Conservation (phyloP, 768 basidiomycete species). For the Grammothele lineata region DNA sequence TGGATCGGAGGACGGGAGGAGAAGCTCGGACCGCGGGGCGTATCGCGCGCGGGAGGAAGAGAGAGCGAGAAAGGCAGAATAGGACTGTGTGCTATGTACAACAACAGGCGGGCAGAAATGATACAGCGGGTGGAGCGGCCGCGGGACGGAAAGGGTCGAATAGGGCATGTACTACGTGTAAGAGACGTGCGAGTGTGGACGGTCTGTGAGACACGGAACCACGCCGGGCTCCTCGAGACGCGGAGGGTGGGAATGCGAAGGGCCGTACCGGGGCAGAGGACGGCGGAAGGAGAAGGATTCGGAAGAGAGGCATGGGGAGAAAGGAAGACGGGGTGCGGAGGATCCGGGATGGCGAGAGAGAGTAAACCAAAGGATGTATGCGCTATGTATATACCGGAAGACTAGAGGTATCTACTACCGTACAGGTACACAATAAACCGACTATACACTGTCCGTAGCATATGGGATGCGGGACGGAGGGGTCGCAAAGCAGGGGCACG, state of each 20-base stretch:
- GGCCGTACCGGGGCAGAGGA: neutral
- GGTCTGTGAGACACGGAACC: neutral
- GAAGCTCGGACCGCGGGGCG: no score
- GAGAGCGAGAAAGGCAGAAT: no score
- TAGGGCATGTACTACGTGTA: conserved; percentile 15
- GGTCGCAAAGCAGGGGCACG: neutral
- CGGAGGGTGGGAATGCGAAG: neutral
- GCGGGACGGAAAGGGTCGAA: conserved; percentile 1
- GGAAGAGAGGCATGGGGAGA: neutral
- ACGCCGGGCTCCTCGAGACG: no score
- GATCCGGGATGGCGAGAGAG: neutral
- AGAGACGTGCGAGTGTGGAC: neutral
- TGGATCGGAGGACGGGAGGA: no score
- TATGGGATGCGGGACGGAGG: conserved; percentile 11
- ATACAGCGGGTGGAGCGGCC: conserved; percentile 5
- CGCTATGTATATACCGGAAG: conserved; percentile 15
- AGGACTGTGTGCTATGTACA: conserved; percentile 13
- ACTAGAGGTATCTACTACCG: conserved; percentile 18
- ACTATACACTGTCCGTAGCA: conserved; percentile 17
- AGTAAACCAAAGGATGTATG: conserved; percentile 7
- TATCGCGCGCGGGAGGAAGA: no score
- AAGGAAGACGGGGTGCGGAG: neutral
- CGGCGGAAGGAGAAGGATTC: neutral
- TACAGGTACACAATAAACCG: conserved; percentile 17
- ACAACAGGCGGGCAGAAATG: neutral